Base-by-base conservation (phyloP, 805 yeast species). In the Brettanomyces bruxellensis region DNA sequence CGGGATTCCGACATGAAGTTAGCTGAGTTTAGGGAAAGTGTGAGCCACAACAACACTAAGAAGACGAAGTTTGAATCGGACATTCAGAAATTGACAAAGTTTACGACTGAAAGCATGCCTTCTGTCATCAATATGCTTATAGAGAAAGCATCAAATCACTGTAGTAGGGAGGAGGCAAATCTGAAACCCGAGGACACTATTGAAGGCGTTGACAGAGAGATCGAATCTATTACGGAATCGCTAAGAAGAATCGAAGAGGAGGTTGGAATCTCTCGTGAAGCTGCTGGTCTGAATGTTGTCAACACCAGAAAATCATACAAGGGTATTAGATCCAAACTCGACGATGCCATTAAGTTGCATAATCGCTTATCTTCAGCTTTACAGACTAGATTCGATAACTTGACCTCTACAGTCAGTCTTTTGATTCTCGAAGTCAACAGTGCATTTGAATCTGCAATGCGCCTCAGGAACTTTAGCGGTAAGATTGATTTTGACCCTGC, bases 381-480 rank as follows among this genome's bases (percentile, higher is more conserved):
- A n/a, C 61, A 61, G 25, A 65, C 64, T 7, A 69, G 84, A 54
- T 48, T 68, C 23, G 63, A 64, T 30, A 68, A 73, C 32, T 67
- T 76, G 47, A 64, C 64, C 43, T 58, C 66, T 42, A 60, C 74
- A 41, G 58, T 71, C 45, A 55, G 65, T 45, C 51, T 69, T 25
- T 65, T 76, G 1, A 74, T 76, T 47, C 59, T 65, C 34, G 74
- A 68, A 34, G 83, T 81, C 18, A 75, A 75, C 49, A 53, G 65
- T 34, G 79, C 73, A 45, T 86, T 86, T 60, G 78, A 77, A 49
- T 66, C 71, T 38, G 77, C 88, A 0, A 62, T 86, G 51, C 75
- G 71, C 41, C 67, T 76, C 38, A 72, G 97, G 63, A 84, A 85
- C 3, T 89, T 85, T 60, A 71, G 74, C 6, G 98, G 97, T 11